These are phyloP conservation scores for Rhinocladiella similis DNA, from an alignment of 2,329 filamentous ascomycete species.

Conservation along the genomic window DNA sequence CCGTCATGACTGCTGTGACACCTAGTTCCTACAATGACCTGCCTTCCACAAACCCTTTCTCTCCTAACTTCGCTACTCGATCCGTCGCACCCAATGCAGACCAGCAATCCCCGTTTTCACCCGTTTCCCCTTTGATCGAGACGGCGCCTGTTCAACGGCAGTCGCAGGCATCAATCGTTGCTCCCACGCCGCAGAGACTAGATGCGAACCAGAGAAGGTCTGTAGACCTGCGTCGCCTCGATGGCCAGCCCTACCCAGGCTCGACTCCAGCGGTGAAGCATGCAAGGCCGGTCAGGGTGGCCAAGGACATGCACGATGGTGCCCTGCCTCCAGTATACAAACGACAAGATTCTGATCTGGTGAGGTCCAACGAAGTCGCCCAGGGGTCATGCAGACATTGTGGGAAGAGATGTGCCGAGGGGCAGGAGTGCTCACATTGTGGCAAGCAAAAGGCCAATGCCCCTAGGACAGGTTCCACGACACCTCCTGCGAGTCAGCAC, in stretches of 20 bases:
- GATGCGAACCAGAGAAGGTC: slow-evolving; percentile 14
- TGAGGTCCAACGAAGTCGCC: slow-evolving; percentile 5
- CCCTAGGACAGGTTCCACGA: neutral
- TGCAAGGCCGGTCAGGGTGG: slow-evolving; percentile 26
- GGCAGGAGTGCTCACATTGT: slow-evolving; percentile 24
- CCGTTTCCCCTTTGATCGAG: slow-evolving; percentile 25
- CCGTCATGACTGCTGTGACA: slow-evolving; percentile 17
- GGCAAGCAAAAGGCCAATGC: slow-evolving; percentile 20
- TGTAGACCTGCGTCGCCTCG: slow-evolving; percentile 21
- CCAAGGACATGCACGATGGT: slow-evolving; percentile 30
- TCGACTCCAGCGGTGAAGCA: slow-evolving; percentile 12
- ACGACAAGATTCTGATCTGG: slow-evolving; percentile 18
- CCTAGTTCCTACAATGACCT: slow-evolving; percentile 20
- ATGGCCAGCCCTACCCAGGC: slow-evolving; percentile 23
- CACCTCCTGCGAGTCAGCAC: slow-evolving; percentile 5
- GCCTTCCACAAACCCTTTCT: slow-evolving; percentile 24
- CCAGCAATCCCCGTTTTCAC: slow-evolving; percentile 19
- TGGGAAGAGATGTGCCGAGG: slow-evolving; percentile 16
- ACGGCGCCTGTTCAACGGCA: slow-evolving; percentile 5
- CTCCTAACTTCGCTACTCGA: slow-evolving; percentile 16
- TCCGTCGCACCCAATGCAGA: neutral
- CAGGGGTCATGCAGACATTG: slow-evolving; percentile 16
- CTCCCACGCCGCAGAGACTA: slow-evolving; percentile 18
- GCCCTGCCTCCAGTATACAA: slow-evolving; percentile 28
- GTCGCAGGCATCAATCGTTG: slow-evolving; percentile 9